phyloP scores from a whole-genome alignment of 1,139 yeast genomes.

The Pichia sp. region DNA sequence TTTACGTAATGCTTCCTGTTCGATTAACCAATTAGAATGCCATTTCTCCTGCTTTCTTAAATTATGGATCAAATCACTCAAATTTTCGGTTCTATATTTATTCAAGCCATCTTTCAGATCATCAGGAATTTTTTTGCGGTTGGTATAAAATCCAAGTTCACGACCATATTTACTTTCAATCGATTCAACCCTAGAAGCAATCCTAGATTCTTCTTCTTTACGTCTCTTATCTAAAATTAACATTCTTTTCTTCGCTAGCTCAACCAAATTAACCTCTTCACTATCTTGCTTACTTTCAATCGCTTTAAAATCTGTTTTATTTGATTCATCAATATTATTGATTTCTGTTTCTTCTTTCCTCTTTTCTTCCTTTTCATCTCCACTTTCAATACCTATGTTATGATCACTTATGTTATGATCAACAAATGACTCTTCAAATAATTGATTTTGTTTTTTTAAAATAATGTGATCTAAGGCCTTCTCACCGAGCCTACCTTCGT shows the following conservation, averaged over 20 bases:
- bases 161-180: slow-evolving; percentile 33
- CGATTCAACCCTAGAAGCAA: slow-evolving; percentile 26
- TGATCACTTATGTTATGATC: slow-evolving; percentile 7
- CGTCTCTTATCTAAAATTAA: slow-evolving; percentile 31
- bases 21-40: slow-evolving; percentile 26
- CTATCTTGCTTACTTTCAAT: too few species aligned
- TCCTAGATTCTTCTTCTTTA: slow-evolving; percentile 26
- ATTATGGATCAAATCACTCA: slow-evolving; percentile 34
- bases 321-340: slow-evolving; percentile 10
- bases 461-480: slow-evolving; percentile 60
- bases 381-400: slow-evolving; percentile 15
- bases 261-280: slow-evolving; percentile 44
- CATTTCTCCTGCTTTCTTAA: slow-evolving; percentile 34
- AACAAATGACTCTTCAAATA: slow-evolving; percentile 1
- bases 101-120: slow-evolving; percentile 25
- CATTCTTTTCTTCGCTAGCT: slow-evolving; percentile 46
- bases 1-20: slow-evolving; percentile 29
- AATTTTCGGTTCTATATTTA: slow-evolving; percentile 32
- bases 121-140: slow-evolving; percentile 26
- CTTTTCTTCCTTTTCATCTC: background rate
- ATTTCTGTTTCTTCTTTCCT: slow-evolving; percentile 18
- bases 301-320: slow-evolving; percentile 17
- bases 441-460: slow-evolving; percentile 13
- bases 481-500: slow-evolving; percentile 78
- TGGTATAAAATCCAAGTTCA: slow-evolving; percentile 43